Base-by-base conservation (phyloP, 345 rosid genomes). In the Pelargonium nanum region DNA sequence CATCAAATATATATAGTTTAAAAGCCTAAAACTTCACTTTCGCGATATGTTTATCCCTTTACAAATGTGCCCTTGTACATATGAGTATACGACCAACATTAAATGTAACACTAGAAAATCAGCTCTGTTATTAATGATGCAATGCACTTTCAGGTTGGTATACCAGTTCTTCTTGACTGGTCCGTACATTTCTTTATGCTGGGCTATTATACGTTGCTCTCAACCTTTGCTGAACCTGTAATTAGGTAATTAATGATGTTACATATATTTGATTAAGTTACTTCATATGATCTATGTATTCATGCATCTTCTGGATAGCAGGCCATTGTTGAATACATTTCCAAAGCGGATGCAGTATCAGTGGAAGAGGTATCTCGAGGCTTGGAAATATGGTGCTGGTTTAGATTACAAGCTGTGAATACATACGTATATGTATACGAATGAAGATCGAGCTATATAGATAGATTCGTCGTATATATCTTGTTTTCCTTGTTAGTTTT, bases 351-450 rank as follows among this genome's bases (percentile, higher is more conserved):
- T 66, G 40, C 78, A 70, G 75, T 86, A 79, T 6, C 67, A 79
- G 59, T 92, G 95, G 96, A 92, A 78, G 70, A 75, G 83, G 60
- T 69, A 59, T 53, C 88, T 92, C 0, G 94, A 90, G 67, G 97
- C 97, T 65, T 90, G 95, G 95, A 83, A 79, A 71, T 87, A 81
- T 56, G 97, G 97, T 54, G 72, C 95, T 48, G 97, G 95, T 53
- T 74, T 90, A 28, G 95, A 85, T 70, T 85, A 85, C 66, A 74
- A 87, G 80, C 83, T 87, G 15, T 89, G 26, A 58, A 20, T 1
- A 4, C 26, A 16, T 5, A 3, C n/a, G 3, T 0, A 5, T 53
- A 53, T 22, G 22, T 2, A n/a, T 53, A n/a, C 22, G 9, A 21
- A n/a, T n/a, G n/a, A n/a, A n/a, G n/a, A n/a, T n/a, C n/a, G 56